Conservation (phyloP, 441 rosid species). For the Erodium texanum region DNA sequence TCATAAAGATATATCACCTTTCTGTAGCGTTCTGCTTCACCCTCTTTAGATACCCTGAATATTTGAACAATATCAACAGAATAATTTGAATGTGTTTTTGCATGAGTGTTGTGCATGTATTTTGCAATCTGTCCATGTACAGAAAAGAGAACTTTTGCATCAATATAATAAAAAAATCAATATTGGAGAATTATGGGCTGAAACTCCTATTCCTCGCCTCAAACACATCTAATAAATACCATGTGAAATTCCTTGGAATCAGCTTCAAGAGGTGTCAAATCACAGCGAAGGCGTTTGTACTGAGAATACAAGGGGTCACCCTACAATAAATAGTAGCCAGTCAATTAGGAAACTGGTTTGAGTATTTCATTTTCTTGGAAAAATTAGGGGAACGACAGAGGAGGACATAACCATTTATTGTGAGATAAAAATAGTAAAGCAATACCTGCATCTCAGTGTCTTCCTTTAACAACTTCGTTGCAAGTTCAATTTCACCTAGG, state of each 20-base stretch:
- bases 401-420: not conserved
- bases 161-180: not conserved
- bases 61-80: constrained; percentile 59
- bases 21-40: constrained; percentile 49
- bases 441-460: constrained; percentile 46
- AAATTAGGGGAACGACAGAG: not conserved
- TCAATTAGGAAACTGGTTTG: constrained; percentile 4
- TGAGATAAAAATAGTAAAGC: constrained; percentile 9
- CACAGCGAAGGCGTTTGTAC: constrained; percentile 62
- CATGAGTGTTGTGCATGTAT: constrained; percentile 76
- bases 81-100: constrained; percentile 62
- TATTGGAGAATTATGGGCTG: not conserved
- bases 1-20: constrained; percentile 34
- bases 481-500: constrained; percentile 75
- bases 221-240: constrained; percentile 30
- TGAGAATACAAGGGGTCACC: constrained; percentile 65
- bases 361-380: not conserved
- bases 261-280: constrained; percentile 48
- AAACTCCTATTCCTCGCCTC: not conserved
- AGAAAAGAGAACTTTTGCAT: not conserved
- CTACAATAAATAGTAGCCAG: constrained; percentile 26
- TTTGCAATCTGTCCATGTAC: constrained; percentile 39
- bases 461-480: constrained; percentile 61
- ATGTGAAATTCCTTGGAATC: constrained; percentile 55
- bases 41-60: constrained; percentile 53